Base-by-base conservation (phyloP, 2,329 filamentous ascomycete species). In the Stagonosporopsis cucurbitacearum region DNA sequence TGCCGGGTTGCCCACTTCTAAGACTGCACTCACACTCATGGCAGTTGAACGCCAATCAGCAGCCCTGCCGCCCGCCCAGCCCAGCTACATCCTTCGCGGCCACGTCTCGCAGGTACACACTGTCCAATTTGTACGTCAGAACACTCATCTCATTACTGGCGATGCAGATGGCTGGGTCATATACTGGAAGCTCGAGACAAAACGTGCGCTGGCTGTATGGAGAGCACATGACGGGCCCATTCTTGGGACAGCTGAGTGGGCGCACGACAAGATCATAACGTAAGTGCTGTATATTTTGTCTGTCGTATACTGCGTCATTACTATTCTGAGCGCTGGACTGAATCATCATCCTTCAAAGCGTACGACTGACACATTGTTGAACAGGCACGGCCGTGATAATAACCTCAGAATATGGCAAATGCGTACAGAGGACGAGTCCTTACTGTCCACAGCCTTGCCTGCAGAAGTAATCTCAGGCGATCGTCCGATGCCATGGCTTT, bases 81-180 rank as follows among this genome's bases (percentile, higher is more conserved):
- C 86, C 46, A 76, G 77, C 41, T 89, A 89, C 72, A 86, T 98
- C 56, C 84, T 99, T 33, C 90, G 95, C 60, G 95, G 95, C 48
- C 95, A 98, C 78, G 84, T 85, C 50, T 83, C 89, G 0, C 87
- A 92, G 62, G 87, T 97, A 43, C 92, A 97, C 71, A 85, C 86
- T 19, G 82, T 93, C 4, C 79, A 84, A 48, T 94, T 98, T 71
- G 81, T 91, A 63, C 83, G 85, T 49, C 75, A 79, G 36, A 96
- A 97, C 72, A 82, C 85, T 54, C 88, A 91, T 30, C 86, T 99
- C 6, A 80, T 91, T 12, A 95, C 92, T 0, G 94, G 90, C 32
- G 95, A 99, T 76, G 90, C 92, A 8, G 90, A 96, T 37, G 95
- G 95, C 56, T 97, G 89, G 82, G 81, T 96, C 30, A 84, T 96